phyloP scores from a whole-genome alignment of 306 rosid genomes.

The Cucurbita maxima region DNA sequence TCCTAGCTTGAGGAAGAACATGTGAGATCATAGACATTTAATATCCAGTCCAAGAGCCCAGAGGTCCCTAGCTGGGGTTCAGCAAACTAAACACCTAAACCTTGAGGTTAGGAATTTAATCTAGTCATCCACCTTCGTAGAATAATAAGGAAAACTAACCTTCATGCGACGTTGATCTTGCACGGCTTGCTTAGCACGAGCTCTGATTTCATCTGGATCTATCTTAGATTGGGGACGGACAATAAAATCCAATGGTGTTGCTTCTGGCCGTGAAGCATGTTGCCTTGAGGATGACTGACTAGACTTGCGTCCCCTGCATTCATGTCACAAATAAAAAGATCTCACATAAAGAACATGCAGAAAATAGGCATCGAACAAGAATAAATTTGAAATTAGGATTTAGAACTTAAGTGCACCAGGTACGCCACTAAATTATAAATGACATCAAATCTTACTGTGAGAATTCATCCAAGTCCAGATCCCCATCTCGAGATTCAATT shows the following conservation, averaged over 20 bases:
- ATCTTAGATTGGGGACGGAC: slow-evolving; percentile 88
- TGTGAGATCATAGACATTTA: neutral
- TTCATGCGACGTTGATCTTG: slow-evolving; percentile 88
- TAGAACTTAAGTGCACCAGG: neutral
- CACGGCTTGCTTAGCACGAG: slow-evolving; percentile 59
- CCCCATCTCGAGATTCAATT: slow-evolving; percentile 88
- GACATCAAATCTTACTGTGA: slow-evolving; percentile 47
- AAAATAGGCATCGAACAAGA: neutral
- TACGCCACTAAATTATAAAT: neutral
- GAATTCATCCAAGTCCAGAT: slow-evolving; percentile 78
- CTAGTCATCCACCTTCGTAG: neutral
- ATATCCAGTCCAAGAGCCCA: neutral
- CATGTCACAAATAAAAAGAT: slow-evolving; percentile 5
- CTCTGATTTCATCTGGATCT: slow-evolving; percentile 89
- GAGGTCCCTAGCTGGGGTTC: neutral
- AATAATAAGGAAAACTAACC: slow-evolving; percentile 27
- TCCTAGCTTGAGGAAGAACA: too few species aligned
- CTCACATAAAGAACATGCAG: neutral
- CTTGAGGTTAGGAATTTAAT: neutral
- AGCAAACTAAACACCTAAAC: neutral
- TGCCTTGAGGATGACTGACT: slow-evolving; percentile 75
- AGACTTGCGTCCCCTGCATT: slow-evolving; percentile 64
- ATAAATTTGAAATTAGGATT: neutral
- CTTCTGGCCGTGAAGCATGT: slow-evolving; percentile 83
- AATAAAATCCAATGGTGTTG: slow-evolving; percentile 87